These are phyloP conservation scores for Trichosporon ovoides DNA, from an alignment of 1,284 basidiomycete genomes.

Conservation along the genomic window DNA sequence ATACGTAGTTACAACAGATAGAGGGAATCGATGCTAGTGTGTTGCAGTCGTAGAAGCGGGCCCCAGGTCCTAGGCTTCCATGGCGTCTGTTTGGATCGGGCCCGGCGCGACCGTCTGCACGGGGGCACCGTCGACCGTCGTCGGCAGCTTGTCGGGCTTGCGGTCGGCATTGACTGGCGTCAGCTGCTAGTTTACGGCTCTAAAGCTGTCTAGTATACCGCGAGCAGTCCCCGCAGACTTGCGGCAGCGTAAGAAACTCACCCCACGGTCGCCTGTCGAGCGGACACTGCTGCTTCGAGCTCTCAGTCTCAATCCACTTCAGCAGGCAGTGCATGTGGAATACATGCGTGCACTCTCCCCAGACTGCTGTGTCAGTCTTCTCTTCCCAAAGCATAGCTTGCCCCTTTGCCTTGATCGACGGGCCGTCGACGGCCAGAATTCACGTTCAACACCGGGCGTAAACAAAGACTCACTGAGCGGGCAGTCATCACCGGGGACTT, in stretches of 20 bases:
- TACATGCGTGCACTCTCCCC: slow-evolving; percentile 91
- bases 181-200: no score
- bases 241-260: no score
- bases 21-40: no score
- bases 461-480: slow-evolving; percentile 68
- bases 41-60: no score
- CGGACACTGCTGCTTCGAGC: slow-evolving; percentile 85
- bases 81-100: slow-evolving; percentile 17
- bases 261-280: slow-evolving; percentile 91
- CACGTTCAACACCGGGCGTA: not conserved
- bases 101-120: slow-evolving; percentile 36
- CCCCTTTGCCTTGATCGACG: not conserved
- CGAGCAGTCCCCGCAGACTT: no score
- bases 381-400: not conserved
- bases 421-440: not conserved
- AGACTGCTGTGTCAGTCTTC: slow-evolving; percentile 53
- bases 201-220: no score
- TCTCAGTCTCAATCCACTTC: slow-evolving; percentile 83
- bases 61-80: no score
- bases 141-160: slow-evolving; percentile 41
- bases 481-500: slow-evolving; percentile 93
- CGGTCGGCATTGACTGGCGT: slow-evolving; percentile 39
- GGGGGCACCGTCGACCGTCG: slow-evolving; percentile 34
- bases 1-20: no score
- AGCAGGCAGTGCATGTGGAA: slow-evolving; percentile 93